phyloP scores from a whole-genome alignment of 2,329 filamentous ascomycete genomes.

The Grosmannia serpens region DNA sequence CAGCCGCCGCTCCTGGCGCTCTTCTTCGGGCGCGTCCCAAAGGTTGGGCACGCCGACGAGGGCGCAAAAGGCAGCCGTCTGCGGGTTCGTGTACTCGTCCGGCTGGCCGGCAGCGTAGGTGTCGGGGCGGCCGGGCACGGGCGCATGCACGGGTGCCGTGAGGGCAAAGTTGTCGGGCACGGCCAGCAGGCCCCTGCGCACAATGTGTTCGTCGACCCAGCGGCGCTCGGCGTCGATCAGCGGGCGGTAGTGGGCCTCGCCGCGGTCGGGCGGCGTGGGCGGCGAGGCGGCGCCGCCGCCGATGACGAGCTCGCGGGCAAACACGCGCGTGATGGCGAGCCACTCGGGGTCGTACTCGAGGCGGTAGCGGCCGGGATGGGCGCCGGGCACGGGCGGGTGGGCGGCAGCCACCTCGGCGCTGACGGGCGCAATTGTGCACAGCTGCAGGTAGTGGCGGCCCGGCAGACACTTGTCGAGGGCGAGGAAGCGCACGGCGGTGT shows the following conservation, averaged over 20 bases:
- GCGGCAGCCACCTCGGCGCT: background rate
- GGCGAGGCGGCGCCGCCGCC: slow-evolving; percentile 50
- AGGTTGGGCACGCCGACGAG: slow-evolving; percentile 67
- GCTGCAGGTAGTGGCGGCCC: slow-evolving; percentile 68
- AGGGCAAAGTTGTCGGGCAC: slow-evolving; percentile 69
- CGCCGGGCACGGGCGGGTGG: background rate
- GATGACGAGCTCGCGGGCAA: slow-evolving; percentile 53
- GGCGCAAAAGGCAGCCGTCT: slow-evolving; percentile 72
- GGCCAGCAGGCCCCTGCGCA: slow-evolving; percentile 45
- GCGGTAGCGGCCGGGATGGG: slow-evolving; percentile 29
- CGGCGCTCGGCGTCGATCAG: slow-evolving; percentile 56
- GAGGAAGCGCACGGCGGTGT: slow-evolving; percentile 71
- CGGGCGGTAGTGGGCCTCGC: slow-evolving; percentile 55
- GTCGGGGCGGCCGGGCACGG: slow-evolving; percentile 33
- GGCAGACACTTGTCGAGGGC: slow-evolving; percentile 86
- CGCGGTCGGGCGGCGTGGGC: slow-evolving; percentile 45
- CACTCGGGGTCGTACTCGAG: slow-evolving; percentile 87
- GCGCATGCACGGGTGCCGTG: slow-evolving; percentile 63
- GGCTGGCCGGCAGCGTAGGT: slow-evolving; percentile 44
- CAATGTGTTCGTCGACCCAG: slow-evolving; percentile 77
- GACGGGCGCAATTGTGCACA: slow-evolving; percentile 49
- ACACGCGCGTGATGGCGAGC: slow-evolving; percentile 83
- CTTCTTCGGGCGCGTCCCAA: slow-evolving; percentile 61
- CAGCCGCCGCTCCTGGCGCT: slow-evolving; percentile 48
- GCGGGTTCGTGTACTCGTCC: slow-evolving; percentile 73